Conservation (phyloP, 2,329 filamentous ascomycete species). For the Plectosphaerella sp. region DNA sequence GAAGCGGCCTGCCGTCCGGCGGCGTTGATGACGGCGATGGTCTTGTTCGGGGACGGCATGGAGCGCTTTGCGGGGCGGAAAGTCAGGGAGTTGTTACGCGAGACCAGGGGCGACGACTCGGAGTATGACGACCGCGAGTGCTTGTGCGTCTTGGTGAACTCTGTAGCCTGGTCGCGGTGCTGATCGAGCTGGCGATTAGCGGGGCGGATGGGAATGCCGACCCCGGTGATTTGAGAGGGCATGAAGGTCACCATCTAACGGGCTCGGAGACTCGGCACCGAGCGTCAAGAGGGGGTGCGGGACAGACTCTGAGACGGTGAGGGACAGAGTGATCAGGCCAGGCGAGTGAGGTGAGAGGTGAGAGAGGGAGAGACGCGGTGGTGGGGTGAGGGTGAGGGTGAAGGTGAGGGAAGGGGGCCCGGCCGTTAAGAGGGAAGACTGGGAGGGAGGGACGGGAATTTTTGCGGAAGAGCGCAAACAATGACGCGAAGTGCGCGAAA, state of each 20-base stretch:
- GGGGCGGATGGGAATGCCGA: constrained; percentile 26
- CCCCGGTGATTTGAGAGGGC: constrained; percentile 26
- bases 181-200: constrained; percentile 20
- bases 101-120: constrained; percentile 52
- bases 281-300: not conserved
- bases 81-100: constrained; percentile 56
- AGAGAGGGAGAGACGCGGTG: constrained; percentile 2
- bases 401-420: too few species aligned
- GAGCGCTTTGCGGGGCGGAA: constrained; percentile 56
- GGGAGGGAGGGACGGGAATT: not conserved
- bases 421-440: not conserved
- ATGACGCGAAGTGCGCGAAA: not conserved
- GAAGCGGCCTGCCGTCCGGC: constrained; percentile 94
- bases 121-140: constrained; percentile 60
- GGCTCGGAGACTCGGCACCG: constrained; percentile 1
- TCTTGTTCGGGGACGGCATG: constrained; percentile 63
- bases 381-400: not conserved
- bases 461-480: not conserved
- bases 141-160: constrained; percentile 43
- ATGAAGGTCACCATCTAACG: constrained; percentile 17
- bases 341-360: not conserved
- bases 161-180: constrained; percentile 11
- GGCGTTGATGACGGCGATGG: constrained; percentile 91
- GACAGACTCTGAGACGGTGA: not conserved
- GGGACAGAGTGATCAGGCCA: not conserved